Conservation (phyloP, 2,329 filamentous ascomycete genomes). For the Mariannaea elegans region DNA sequence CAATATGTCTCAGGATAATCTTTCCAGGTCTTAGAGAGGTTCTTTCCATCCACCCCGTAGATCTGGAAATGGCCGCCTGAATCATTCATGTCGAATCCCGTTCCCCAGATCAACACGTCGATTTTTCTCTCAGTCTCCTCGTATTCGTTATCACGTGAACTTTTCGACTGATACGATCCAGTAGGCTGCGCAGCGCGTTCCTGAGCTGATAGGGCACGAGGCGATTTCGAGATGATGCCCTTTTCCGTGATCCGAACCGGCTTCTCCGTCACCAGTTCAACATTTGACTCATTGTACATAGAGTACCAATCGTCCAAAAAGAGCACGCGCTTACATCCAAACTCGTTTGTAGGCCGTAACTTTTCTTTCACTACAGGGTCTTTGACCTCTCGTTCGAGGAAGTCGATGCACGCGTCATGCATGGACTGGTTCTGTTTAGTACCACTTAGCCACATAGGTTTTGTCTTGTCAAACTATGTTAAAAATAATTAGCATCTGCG, state of each 20-base stretch:
- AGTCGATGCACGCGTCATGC: slow-evolving; percentile 3
- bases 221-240: not conserved
- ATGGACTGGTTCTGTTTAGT: slow-evolving; percentile 4
- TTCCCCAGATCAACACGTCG: slow-evolving; percentile 13
- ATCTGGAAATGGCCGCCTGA: slow-evolving; percentile 9
- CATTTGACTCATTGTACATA: slow-evolving; percentile 10
- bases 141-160: not conserved
- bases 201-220: not conserved
- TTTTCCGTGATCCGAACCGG: not conserved
- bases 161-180: not conserved
- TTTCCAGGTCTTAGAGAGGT: slow-evolving; percentile 10
- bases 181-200: not conserved
- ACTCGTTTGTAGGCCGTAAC: not conserved
- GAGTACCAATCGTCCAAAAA: slow-evolving; percentile 14
- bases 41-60: not conserved
- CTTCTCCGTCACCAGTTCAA: slow-evolving; percentile 10
- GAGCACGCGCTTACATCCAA: slow-evolving; percentile 7
- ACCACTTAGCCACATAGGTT: slow-evolving; percentile 2
- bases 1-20: slow-evolving; percentile 11
- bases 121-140: not conserved
- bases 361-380: slow-evolving; percentile 1
- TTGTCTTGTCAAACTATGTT: slow-evolving; percentile 1
- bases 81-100: slow-evolving; percentile 13
- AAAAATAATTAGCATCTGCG: not conserved
- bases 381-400: slow-evolving; percentile 10